A percentile compares a stretch with the other conserved stretches of the same genome.
phyloP scores from a whole-genome alignment of 192 early-diverging fungal genomes.

The Umbelopsis isabellina region DNA sequence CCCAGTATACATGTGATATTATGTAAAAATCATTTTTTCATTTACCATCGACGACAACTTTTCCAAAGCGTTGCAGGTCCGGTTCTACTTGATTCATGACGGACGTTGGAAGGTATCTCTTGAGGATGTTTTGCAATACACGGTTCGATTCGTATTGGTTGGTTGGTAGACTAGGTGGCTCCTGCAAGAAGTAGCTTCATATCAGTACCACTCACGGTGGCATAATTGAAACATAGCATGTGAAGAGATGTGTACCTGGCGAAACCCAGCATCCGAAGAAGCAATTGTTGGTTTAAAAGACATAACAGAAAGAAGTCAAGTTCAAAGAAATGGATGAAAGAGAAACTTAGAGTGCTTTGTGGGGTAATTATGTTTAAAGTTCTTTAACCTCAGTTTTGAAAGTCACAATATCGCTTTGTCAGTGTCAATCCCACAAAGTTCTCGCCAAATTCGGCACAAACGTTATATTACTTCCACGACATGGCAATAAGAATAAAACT shows the following conservation, averaged over 20 bases:
- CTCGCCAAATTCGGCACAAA: neutral
- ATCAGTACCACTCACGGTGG: neutral
- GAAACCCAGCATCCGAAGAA: conserved; percentile 34
- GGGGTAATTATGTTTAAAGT: neutral
- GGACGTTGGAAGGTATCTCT: conserved; percentile 48
- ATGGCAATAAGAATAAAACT: too few species aligned
- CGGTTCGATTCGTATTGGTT: conserved; percentile 49
- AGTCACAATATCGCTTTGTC: neutral
- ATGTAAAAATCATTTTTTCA: neutral
- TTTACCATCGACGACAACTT: conserved; percentile 35
- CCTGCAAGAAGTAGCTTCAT: conserved; percentile 19
- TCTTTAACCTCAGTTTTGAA: neutral
- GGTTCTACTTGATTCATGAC: conserved; percentile 50
- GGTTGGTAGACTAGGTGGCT: conserved; percentile 22
- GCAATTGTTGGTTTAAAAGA: conserved; percentile 20
- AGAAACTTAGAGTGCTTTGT: neutral
- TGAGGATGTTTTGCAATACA: conserved; percentile 51
- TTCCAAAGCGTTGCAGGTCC: conserved; percentile 46
- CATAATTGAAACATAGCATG: neutral
- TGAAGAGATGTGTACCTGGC: conserved; percentile 18
- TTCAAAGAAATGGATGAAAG: neutral
- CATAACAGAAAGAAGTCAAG: neutral
- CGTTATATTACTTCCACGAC: too few species aligned
- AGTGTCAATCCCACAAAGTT: neutral
- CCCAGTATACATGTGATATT: neutral